Percentiles rank a stretch among this genome's conserved stretches.
Conservation (phyloP, 2,329 filamentous ascomycete species). For the Colletotrichum ledebouriae region DNA sequence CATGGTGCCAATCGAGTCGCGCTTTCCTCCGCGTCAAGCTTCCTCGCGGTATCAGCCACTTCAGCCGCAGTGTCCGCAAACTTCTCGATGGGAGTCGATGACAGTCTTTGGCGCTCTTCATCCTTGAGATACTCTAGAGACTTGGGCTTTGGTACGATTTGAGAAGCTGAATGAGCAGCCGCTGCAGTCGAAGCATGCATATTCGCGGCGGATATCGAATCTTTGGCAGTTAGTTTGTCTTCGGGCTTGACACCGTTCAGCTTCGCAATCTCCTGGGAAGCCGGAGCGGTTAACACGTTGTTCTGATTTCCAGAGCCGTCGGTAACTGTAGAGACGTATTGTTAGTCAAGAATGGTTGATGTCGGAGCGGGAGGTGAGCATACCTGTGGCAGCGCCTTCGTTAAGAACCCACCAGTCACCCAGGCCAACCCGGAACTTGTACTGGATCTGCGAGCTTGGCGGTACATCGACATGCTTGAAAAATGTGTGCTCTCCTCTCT, state of each 20-base stretch:
- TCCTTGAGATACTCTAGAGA: constrained; percentile 34
- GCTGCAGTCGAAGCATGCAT: constrained; percentile 24
- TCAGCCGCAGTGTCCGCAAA: constrained; percentile 59
- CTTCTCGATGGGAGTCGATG: constrained; percentile 55
- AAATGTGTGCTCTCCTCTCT: constrained; percentile 70
- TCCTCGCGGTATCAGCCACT: constrained; percentile 57
- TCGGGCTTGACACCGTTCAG: constrained; percentile 31
- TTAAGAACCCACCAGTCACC: constrained; percentile 80
- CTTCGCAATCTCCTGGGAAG: constrained; percentile 9
- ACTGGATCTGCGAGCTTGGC: constrained; percentile 74
- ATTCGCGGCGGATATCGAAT: constrained; percentile 1
- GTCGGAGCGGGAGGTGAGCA: constrained; percentile 43
- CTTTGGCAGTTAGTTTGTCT: neutral
- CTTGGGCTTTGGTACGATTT: constrained; percentile 45
- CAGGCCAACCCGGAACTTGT: constrained; percentile 79
- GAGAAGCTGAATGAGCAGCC: constrained; percentile 3
- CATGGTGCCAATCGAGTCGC: constrained; percentile 9
- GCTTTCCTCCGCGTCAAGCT: constrained; percentile 48
- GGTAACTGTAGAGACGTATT: constrained; percentile 47
- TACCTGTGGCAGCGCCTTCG: constrained; percentile 72
- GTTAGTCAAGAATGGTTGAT: constrained; percentile 21
- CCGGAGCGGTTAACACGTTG: constrained; percentile 56
- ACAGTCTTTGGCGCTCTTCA: constrained; percentile 51
- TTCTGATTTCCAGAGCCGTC: constrained; percentile 64
- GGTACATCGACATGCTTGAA: constrained; percentile 67